A percentile compares a stretch with the other conserved stretches of the same genome.
These are phyloP conservation scores for Linum usitatissimum DNA, from an alignment of 345 rosid species.

Conservation along the genomic window DNA sequence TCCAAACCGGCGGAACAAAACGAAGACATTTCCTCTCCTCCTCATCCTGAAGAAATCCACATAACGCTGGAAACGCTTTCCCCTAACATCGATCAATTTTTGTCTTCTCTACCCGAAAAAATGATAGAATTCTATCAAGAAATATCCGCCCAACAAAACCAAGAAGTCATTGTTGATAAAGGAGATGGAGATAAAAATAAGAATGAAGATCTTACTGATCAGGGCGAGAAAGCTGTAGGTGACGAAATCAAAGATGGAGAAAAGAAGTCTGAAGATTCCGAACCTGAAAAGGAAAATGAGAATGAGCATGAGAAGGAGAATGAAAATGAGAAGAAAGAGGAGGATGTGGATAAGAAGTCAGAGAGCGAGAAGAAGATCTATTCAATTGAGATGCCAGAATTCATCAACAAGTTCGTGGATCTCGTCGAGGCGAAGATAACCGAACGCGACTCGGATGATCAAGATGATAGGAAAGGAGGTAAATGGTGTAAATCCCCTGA, in stretches of 20 bases:
- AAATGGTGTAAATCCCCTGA: conserved; percentile 26
- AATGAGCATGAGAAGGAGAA: neutral
- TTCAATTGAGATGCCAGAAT: conserved; percentile 33
- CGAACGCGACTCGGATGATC: conserved; percentile 21
- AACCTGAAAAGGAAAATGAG: neutral
- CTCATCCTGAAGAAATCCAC: conserved; percentile 21
- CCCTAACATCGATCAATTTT: conserved; percentile 43
- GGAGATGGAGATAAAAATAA: conserved; percentile 11
- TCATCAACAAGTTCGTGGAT: conserved; percentile 52
- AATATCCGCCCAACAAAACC: too few relatives aligned
- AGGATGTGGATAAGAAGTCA: neutral
- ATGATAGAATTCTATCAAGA: neutral
- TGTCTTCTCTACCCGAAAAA: conserved; percentile 15
- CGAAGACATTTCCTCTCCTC: neutral
- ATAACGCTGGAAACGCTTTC: conserved; percentile 37
- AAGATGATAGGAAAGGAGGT: conserved; percentile 26
- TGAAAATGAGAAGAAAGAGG: neutral
- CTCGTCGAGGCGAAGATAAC: conserved; percentile 36
- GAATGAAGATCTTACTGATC: neutral
- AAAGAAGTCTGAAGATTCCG: too few relatives aligned
- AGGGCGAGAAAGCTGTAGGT: neutral
- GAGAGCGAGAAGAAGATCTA: neutral
- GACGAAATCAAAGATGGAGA: conserved; percentile 10
- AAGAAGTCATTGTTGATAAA: too few relatives aligned
- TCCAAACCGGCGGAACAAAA: neutral